A percentile compares a stretch with the other conserved stretches of the same genome.
Evolutionary conservation across 176 grass and related monocot species (phyloP).

Genomic region (Oropetium thomaeum): DNA sequence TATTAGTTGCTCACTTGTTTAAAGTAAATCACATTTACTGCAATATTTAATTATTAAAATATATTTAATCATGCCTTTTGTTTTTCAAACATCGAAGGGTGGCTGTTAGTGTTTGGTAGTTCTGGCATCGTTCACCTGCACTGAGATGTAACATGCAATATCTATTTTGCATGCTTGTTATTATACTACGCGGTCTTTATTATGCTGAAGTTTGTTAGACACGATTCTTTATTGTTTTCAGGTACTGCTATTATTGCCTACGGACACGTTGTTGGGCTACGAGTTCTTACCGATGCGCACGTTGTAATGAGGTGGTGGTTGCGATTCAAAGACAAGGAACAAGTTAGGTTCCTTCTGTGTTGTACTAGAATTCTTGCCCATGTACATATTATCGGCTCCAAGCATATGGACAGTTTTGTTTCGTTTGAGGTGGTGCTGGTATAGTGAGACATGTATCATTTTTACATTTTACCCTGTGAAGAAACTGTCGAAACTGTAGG

Average conservation of each 20-base stretch:
- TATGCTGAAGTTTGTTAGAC: neutral
- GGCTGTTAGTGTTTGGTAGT: neutral
- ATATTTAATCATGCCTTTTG: neutral
- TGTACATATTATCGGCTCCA: neutral
- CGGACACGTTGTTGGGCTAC: slow-evolving; percentile 61
- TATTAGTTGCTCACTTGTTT: neutral
- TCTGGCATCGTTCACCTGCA: neutral
- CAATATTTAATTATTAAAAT: neutral
- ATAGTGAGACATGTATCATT: neutral
- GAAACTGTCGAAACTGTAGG: too few species aligned
- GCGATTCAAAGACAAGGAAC: slow-evolving; percentile 79
- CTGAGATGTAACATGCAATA: neutral
- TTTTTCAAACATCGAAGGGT: neutral
- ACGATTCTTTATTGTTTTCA: slow-evolving; percentile 33
- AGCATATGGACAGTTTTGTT: neutral
- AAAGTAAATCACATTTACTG: neutral
- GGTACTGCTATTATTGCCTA: slow-evolving; percentile 97
- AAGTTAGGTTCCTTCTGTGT: slow-evolving; percentile 38
- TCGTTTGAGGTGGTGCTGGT: neutral
- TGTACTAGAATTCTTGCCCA: slow-evolving; percentile 5
- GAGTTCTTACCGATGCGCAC: slow-evolving; percentile 60
- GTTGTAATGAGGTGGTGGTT: slow-evolving; percentile 64
- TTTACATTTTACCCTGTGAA: slow-evolving; percentile 13
- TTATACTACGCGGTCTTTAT: neutral
- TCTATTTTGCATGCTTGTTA: slow-evolving; percentile 10